phyloP scores from a whole-genome alignment of 257 asterid species.

The Lavandula angustifolia region DNA sequence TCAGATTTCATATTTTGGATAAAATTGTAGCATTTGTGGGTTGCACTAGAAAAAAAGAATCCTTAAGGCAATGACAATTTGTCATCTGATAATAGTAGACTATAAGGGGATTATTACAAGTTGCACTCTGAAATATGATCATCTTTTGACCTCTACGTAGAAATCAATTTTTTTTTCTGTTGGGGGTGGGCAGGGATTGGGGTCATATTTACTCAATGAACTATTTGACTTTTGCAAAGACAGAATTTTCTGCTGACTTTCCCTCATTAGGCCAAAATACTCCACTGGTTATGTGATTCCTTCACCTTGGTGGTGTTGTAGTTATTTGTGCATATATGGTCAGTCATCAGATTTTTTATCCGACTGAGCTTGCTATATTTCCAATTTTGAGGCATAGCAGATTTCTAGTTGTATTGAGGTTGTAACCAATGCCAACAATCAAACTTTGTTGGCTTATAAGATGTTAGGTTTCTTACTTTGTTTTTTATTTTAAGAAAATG shows the following conservation, averaged over 20 bases:
- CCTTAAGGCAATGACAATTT: no score
- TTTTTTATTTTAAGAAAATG: conserved; percentile 11
- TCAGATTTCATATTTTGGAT: not conserved
- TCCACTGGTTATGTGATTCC: not conserved
- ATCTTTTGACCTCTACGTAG: no score
- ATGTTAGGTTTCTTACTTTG: not conserved
- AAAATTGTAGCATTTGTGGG: no score
- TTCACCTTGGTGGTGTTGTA: not conserved
- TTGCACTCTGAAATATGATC: no score
- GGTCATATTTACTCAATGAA: no score
- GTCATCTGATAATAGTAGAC: no score
- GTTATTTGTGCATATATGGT: not conserved
- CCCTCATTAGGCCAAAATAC: not conserved
- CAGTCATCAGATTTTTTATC: not conserved
- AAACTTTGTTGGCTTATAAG: conserved; percentile 18
- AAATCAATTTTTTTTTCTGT: no score
- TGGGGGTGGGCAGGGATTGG: no score
- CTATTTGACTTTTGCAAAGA: no score
- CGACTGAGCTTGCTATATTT: conserved; percentile 5
- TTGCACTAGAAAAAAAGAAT: no score
- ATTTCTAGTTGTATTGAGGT: not conserved
- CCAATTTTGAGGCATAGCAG: not conserved
- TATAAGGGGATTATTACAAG: no score
- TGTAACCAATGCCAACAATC: conserved; percentile 7
- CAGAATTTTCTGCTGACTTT: no score